Evolutionary conservation across 768 basidiomycete genomes (phyloP).

Genomic region (Amanita thiersii): DNA sequence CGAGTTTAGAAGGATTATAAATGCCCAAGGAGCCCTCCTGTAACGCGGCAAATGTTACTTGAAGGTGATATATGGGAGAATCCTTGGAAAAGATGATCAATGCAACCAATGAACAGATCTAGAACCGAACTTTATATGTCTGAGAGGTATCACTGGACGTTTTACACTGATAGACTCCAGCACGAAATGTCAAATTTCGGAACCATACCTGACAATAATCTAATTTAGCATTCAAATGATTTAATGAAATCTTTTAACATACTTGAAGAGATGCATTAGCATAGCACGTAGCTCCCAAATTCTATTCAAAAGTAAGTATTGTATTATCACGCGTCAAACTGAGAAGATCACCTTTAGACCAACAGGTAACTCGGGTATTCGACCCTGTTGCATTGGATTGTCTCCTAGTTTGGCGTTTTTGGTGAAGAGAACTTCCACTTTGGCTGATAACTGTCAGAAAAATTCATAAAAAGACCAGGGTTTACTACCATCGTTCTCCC

Average conservation of each 20-base stretch:
- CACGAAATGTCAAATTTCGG: conserved; percentile 73
- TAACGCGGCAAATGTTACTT: conserved; percentile 78
- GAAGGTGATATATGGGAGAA: conserved; percentile 72
- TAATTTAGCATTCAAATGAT: conserved; percentile 4
- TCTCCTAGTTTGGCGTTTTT: conserved; percentile 43
- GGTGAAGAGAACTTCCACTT: conserved; percentile 41
- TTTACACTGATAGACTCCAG: conserved; percentile 74
- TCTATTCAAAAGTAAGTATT: conserved; percentile 35
- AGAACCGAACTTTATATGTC: conserved; percentile 26
- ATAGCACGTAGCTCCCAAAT: conserved; percentile 95
- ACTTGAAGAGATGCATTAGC: conserved; percentile 94
- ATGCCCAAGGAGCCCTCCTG: conserved; percentile 62
- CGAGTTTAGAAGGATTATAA: conserved; percentile 79
- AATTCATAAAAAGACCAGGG: not conserved
- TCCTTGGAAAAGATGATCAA: conserved; percentile 33
- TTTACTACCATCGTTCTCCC: conserved; percentile 62
- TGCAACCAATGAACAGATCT: not conserved
- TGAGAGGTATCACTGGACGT: conserved; percentile 42
- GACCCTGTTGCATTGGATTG: conserved; percentile 43
- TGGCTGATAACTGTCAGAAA: conserved; percentile 26
- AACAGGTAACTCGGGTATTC: conserved; percentile 54
- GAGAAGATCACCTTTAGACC: conserved; percentile 56
- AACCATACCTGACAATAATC: conserved; percentile 71
- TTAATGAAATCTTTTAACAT: conserved; percentile 8
- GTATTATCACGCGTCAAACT: not conserved